Evolutionary conservation across 306 rosid species (phyloP).

Genomic region (Carpinus viminea): DNA sequence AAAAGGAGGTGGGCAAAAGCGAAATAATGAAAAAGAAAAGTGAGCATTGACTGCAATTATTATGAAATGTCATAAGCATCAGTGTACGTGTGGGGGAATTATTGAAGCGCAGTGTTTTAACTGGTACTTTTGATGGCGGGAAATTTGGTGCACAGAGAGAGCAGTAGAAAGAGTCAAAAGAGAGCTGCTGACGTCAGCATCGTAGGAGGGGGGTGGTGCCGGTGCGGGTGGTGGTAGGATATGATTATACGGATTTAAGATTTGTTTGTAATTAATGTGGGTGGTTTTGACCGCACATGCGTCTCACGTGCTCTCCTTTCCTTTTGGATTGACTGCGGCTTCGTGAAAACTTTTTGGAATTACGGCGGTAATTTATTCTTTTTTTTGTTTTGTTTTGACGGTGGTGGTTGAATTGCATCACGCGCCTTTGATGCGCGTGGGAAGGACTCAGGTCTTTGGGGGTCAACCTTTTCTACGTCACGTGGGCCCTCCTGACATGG

Average conservation of each 20-base stretch:
- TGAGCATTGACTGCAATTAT: neutral
- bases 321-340: neutral
- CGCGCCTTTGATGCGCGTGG: slow-evolving; percentile 7
- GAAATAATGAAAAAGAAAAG: neutral
- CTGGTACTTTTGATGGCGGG: neutral
- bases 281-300: slow-evolving; percentile 14
- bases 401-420: neutral
- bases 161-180: too few species aligned
- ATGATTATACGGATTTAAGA: slow-evolving; percentile 18
- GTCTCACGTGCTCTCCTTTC: slow-evolving; percentile 10
- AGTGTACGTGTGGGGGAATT: neutral
- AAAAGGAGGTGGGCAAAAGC: neutral
- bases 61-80: neutral
- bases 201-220: neutral
- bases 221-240: neutral
- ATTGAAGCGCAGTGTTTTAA: neutral
- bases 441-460: neutral
- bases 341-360: neutral
- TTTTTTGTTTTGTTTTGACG: neutral
- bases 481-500: slow-evolving; percentile 12
- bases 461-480: neutral
- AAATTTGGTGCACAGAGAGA: too few species aligned
- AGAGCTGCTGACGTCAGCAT: neutral
- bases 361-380: neutral
- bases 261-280: neutral